phyloP scores from a whole-genome alignment of 176 grass and related monocot species.

The sorghum (Sorghum bicolor) region Sorghum_bicolor_NCBIv3 NC_012872.2:64157501-64158000 shows the following conservation, averaged over 20 bases:
- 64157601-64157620: slow-evolving; percentile 38
- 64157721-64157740: slow-evolving; percentile 75
- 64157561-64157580: slow-evolving; percentile 53
- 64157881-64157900: background rate
- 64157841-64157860: background rate
- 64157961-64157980: background rate
- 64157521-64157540: slow-evolving; percentile 37
- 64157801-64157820: slow-evolving; percentile 9
- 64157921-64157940: background rate
- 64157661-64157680: slow-evolving; percentile 44
- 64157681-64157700: slow-evolving; percentile 43
- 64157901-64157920: background rate
- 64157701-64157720: slow-evolving; percentile 65
- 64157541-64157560: slow-evolving; percentile 43
- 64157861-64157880: slow-evolving; percentile 1
- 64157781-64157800: background rate
- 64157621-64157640: slow-evolving; percentile 41
- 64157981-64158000: background rate
- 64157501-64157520: slow-evolving; percentile 16
- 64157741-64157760: slow-evolving; percentile 75
- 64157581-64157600: slow-evolving; percentile 57
- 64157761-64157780: slow-evolving; percentile 14
- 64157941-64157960: background rate
- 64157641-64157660: slow-evolving; percentile 41
- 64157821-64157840: background rate